Base-by-base conservation (phyloP, 1,284 basidiomycete species). In the Pseudozyma pruni region DNA sequence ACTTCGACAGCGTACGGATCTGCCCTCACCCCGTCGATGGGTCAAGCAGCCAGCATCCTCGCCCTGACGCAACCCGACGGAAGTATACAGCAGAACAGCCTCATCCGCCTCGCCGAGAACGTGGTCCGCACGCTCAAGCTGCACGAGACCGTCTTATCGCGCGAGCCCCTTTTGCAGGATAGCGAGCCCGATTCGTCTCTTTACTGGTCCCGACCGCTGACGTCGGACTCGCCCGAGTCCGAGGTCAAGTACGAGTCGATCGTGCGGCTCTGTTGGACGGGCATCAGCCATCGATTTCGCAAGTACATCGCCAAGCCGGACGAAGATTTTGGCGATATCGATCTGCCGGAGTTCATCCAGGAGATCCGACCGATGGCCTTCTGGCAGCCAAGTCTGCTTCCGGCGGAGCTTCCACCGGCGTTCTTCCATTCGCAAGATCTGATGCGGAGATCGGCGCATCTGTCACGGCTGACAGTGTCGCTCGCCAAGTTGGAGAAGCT, bases 171-270 rank as follows among this genome's bases (percentile, higher is more conserved):
- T 13, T 22, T 66, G 46, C 54, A 56, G 20, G 57, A 66, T 23
- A 55, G 57, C 48, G 69, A 72, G 41, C 69, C 69, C 8, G 59
- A 67, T 20, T 68, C 63, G 44, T 51, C 51, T 22, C 33, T 63
- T 14, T 72, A 72, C 39, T 72, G 64, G 63, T 58, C 59, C 7
- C n/a, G 64, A 22, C 70, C 70, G 4, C 23, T 68, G 19, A 47
- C 59, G 7, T 63, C 63, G 25, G 48, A 53, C 14, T 63, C 63
- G 14, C 51, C 63, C 20, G 64, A 72, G 52, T 48, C 64, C 13
- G 70, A 72, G 34, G 51, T 72, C 59, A 72, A 68, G 70, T 72
- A 68, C 46, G 70, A 72, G 14, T 72, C 70, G 5, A 52, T 72
- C 27, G 70, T 72, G 2, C 51, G 70, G 6, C 47, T 72, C 2